Percentiles rank a stretch among this genome's conserved stretches.
Conservation (phyloP, 441 rosid genomes). For the Syzygium syzygioides region DNA sequence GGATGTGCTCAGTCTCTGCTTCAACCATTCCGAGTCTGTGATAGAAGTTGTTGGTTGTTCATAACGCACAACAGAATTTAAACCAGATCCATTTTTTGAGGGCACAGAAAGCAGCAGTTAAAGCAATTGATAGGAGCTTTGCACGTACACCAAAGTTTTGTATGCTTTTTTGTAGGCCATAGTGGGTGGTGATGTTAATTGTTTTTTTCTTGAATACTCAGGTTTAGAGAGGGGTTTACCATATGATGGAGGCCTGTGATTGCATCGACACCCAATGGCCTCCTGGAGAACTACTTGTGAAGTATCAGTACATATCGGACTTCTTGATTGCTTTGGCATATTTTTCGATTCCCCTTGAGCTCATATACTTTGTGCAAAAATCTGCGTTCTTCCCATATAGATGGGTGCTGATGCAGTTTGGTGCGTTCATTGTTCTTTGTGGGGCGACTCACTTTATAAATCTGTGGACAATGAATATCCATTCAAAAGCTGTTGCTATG, state of each 20-base stretch:
- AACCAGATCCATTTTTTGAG: neutral
- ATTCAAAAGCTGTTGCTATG: constrained; percentile 74
- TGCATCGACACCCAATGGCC: constrained; percentile 71
- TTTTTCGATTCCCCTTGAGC: constrained; percentile 90
- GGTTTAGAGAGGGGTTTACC: neutral
- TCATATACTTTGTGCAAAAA: constrained; percentile 83
- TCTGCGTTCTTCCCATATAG: constrained; percentile 88
- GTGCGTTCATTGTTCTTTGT: constrained; percentile 90
- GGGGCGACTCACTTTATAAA: constrained; percentile 93
- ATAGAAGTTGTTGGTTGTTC: neutral
- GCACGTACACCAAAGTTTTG: neutral
- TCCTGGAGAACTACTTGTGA: constrained; percentile 68
- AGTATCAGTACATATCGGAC: constrained; percentile 91
- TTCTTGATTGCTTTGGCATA: constrained; percentile 82
- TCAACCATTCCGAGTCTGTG: neutral
- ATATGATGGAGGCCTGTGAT: constrained; percentile 71
- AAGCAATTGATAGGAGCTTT: neutral
- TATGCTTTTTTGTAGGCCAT: neutral
- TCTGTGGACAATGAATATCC: constrained; percentile 76
- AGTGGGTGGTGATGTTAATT: neutral
- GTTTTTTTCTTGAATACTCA: neutral
- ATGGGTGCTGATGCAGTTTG: constrained; percentile 98
- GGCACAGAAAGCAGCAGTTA: neutral
- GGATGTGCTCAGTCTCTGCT: neutral
- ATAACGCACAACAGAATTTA: neutral